phyloP scores from a whole-genome alignment of 495 filamentous ascomycete species.

The Penicillium robsamsonii region DNA sequence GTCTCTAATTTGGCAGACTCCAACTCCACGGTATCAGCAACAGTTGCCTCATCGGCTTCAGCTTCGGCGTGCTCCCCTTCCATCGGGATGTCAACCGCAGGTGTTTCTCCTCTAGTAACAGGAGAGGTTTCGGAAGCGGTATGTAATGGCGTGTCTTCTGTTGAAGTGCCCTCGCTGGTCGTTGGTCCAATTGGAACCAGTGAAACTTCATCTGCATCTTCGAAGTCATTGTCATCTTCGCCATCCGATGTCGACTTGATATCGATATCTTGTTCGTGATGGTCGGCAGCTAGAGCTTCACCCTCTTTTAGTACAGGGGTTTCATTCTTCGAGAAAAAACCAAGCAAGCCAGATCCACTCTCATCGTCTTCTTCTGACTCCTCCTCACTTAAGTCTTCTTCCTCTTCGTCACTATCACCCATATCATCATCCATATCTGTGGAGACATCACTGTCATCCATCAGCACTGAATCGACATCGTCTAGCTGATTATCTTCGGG shows the following conservation, averaged over 20 bases:
- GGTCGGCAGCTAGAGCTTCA: conserved; percentile 24
- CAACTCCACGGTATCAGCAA: conserved; percentile 15
- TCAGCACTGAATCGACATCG: conserved; percentile 63
- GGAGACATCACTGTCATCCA: conserved; percentile 77
- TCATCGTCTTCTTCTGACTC: conserved; percentile 51
- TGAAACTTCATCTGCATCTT: conserved; percentile 48
- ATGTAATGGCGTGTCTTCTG: conserved; percentile 21
- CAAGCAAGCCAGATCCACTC: conserved; percentile 60
- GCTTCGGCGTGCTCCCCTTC: conserved; percentile 1
- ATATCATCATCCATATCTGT: conserved; percentile 88
- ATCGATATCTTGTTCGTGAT: conserved; percentile 23
- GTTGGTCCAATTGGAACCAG: conserved; percentile 41
- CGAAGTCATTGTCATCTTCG: conserved; percentile 27
- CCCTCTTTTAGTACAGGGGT: conserved; percentile 36
- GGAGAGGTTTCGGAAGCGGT: conserved; percentile 15
- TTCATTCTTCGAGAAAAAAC: conserved; percentile 59
- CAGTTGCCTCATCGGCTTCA: conserved; percentile 11
- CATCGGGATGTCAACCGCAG: neutral
- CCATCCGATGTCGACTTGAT: conserved; percentile 20
- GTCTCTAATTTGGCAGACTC: conserved; percentile 7
- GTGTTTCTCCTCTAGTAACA: neutral
- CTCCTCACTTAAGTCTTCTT: conserved; percentile 16
- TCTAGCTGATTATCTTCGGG: conserved; percentile 50
- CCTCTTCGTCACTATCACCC: conserved; percentile 60
- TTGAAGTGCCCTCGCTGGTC: conserved; percentile 10